Evolutionary conservation across 75 land plant species (phyloP), one percentile per base, ranked within the genome.

Genomic region (Picea sitchensis): DNA sequence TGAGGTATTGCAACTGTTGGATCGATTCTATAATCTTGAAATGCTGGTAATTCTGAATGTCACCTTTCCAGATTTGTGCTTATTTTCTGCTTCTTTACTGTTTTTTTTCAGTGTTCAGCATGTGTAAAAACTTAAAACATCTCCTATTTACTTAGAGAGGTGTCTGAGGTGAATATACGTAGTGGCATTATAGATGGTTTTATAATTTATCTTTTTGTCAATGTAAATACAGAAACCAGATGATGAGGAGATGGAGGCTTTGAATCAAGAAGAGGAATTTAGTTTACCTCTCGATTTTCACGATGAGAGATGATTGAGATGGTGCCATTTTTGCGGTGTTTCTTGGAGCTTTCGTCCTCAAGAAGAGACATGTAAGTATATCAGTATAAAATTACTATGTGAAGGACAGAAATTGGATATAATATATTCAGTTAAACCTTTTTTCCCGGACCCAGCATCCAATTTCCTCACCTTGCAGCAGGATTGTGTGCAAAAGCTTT

Each of bases 21-120:
- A 95, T 82, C 90, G 95, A 18, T 95, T 95, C 78, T 95, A 83
- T 84, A 91, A 95, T 86, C 61, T 95, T 76, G 95, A 91, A 79
- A 84, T 92, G 86, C 86, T 95, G 93, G 98, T 92, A 85, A 17
- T 57, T 65, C 58, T 36, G 23, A 38, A 18, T 68, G 3, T 56
- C n/a, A 17, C 31, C 31, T 21, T 26, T 58, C 59, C 72, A 51
- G 5, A 38, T 8, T 14, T 32, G 2, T 17, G 71, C 36, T 17
- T 67, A 36, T 26, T 32, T 2, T 34, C 5, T 67, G 1, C 15
- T 34, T 15, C 17, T 32, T 13, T 2, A 5, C 23, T 32, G 32
- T 15, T 71, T n/a, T 15, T 23, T 71, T 71, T 18, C 51, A 11
- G 44, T 41, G 18, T 17, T 71, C n/a, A 41, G 1, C 1, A 44